Base-by-base conservation (phyloP, 352 stramenopile species). In the Phytophthora europaea region DNA sequence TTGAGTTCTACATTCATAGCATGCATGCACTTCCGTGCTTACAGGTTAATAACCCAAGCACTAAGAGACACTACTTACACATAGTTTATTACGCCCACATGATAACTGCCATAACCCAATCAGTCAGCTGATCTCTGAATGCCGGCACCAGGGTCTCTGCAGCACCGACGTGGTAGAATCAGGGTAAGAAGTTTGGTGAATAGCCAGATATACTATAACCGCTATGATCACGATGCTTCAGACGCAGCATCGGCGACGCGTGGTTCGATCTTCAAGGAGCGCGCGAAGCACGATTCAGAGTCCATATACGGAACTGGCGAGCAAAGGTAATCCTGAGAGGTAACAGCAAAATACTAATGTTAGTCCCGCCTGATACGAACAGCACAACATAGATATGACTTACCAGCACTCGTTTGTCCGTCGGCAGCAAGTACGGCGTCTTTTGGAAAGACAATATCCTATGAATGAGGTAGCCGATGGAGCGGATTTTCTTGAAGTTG, bases 401-500 rank as follows among this genome's bases (percentile, higher is more conserved):
- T 81, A 97, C 90, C 85, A 97, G 61, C 22, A 97, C 79, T 7
- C 90, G 89, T 57, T 95, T 94, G 45, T 97, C 79, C 4, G 83
- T 88, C 16, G 85, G 82, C 33, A 97, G 66, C 50, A 97, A 79
- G 61, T 97, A 97, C 26, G 90, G 87, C 54, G 85, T 88, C 34
- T 89, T 85, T 74, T 96, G 88, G 66, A 91, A 90, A 3, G 78
- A 80, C 43, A 92, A 50, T 31, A 94, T 83, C 20, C 73, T 72
- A 16, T 84, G 78, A 20, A 95, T 85, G 16, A 96, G 73, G 33
- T 31, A 72, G 5, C 86, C 79, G 38, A 94, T 91, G 36, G 89
- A 82, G 33, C 90, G 88, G 61, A 95, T 93, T 76, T 97, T 97
- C 60, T 95, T 95, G 54, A 97, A 94, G 61, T 97, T 97, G 75